Conservation (phyloP, 2,329 filamentous ascomycete species). For the Nigrograna mackinnonii region DNA sequence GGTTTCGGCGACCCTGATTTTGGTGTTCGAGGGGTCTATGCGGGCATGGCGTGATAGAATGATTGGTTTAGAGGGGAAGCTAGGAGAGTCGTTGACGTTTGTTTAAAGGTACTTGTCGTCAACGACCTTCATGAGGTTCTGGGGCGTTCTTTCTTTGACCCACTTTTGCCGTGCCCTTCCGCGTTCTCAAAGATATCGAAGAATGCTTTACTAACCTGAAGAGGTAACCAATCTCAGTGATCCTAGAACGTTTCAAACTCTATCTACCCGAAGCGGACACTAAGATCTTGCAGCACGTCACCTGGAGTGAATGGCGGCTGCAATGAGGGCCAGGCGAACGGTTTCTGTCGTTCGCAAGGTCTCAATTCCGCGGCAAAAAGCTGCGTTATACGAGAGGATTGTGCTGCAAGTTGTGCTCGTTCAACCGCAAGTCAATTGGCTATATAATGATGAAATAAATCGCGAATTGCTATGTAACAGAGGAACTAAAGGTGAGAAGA, state of each 20-base stretch:
- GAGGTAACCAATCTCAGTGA: constrained; percentile 18
- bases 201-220: constrained; percentile 8
- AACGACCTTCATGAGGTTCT: constrained; percentile 21
- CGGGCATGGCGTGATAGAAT: background rate
- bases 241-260: constrained; percentile 25
- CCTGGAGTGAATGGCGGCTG: constrained; percentile 3
- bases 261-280: constrained; percentile 37
- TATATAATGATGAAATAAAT: too few relatives aligned
- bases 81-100: constrained; percentile 13
- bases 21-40: background rate
- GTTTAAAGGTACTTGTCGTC: constrained; percentile 22
- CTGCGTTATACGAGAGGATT: too few relatives aligned
- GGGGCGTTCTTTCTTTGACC: constrained; percentile 2
- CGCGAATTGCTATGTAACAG: too few relatives aligned
- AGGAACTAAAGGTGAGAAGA: too few relatives aligned
- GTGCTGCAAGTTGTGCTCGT: too few relatives aligned
- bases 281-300: constrained; percentile 34
- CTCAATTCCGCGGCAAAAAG: too few relatives aligned
- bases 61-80: background rate
- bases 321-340: too few relatives aligned
- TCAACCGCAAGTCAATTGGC: too few relatives aligned
- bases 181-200: constrained; percentile 11
- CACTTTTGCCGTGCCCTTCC: constrained; percentile 1
- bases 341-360: too few relatives aligned
- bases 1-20: background rate